A percentile compares a stretch with the other conserved stretches of the same genome.
These are phyloP conservation scores for Schwanniomyces sp. DNA, from an alignment of 805 yeast genomes.

Conservation along the genomic window DNA sequence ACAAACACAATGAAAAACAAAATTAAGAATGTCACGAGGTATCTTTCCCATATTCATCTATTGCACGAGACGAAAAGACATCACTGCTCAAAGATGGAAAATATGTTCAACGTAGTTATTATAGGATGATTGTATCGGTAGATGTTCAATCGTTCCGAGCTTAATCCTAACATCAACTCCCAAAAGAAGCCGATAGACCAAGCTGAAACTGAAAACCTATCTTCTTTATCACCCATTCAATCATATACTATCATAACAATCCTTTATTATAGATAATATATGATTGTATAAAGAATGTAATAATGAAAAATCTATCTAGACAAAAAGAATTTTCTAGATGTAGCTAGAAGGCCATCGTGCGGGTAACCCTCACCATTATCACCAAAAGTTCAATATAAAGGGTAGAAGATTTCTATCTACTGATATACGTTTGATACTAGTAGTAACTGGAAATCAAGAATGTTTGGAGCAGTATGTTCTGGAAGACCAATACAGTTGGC, in stretches of 20 bases:
- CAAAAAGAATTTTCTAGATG: background rate
- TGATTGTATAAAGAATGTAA: background rate
- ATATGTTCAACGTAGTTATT: constrained; percentile 70
- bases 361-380: constrained; percentile 2
- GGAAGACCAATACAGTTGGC: constrained; percentile 63
- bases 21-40: constrained; percentile 56
- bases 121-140: constrained; percentile 66
- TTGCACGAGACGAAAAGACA: constrained; percentile 26
- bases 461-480: constrained; percentile 79
- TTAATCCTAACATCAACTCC: background rate
- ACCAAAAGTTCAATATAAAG: background rate
- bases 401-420: too few species aligned
- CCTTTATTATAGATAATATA: constrained; percentile 9
- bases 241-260: constrained; percentile 7
- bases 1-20: constrained; percentile 3
- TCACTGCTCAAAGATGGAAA: constrained; percentile 63
- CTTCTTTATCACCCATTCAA: constrained; percentile 12
- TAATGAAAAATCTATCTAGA: background rate
- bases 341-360: background rate
- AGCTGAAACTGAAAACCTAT: constrained; percentile 6
- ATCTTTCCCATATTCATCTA: constrained; percentile 82
- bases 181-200: background rate
- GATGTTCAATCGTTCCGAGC: constrained; percentile 8
- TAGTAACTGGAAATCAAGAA: constrained; percentile 14
- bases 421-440: too few species aligned